A percentile compares a stretch with the other conserved stretches of the same genome.
Conservation (phyloP, 2,329 filamentous ascomycete species). For the Pseudogymnoascus sp. region DNA sequence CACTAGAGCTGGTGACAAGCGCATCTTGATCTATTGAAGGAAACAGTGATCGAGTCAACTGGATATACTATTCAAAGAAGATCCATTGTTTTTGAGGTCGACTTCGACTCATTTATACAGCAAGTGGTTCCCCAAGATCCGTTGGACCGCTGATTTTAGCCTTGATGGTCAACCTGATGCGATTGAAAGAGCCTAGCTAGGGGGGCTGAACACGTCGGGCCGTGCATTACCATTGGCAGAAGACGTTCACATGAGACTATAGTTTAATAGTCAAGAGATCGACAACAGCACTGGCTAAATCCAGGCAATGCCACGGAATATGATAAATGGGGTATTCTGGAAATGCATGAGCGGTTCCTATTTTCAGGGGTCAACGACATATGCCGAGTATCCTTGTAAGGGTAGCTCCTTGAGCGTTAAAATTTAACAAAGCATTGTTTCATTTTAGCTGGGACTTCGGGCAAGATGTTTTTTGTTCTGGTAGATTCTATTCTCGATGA, state of each 20-base stretch:
- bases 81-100: not conserved
- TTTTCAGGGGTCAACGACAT: not conserved
- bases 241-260: not conserved
- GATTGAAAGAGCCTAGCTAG: not conserved
- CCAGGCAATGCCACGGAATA: not conserved
- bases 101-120: not conserved
- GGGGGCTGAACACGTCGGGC: no score
- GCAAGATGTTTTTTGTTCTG: not conserved
- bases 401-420: not conserved
- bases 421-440: not conserved
- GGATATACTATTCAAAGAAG: not conserved
- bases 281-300: not conserved
- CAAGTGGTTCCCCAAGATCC: not conserved
- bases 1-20: not conserved
- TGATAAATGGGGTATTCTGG: not conserved
- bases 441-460: not conserved
- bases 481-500: not conserved
- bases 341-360: not conserved
- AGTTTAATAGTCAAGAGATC: not conserved
- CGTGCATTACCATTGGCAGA: not conserved
- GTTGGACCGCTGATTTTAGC: constrained; percentile 2
- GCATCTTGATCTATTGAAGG: not conserved
- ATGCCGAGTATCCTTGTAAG: not conserved
- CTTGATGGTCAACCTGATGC: not conserved
- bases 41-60: not conserved